Percentiles rank a stretch among this genome's conserved stretches.
phyloP scores from a whole-genome alignment of 306 rosid species.

The Prunus kanzakura region DNA sequence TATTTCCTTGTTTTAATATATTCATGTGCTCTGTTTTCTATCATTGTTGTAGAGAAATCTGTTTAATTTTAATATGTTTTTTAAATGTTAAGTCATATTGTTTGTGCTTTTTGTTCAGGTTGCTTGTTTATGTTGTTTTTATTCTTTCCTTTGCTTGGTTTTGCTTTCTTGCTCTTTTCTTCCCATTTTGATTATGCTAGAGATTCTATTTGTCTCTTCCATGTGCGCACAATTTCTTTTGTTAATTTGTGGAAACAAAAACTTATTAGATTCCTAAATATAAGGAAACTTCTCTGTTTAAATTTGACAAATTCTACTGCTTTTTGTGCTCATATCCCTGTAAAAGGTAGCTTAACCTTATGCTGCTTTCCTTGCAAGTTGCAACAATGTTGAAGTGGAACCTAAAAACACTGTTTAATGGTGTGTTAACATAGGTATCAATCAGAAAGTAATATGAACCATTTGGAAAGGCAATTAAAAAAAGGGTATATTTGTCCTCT shows the following conservation, averaged over 20 bases:
- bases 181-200: background rate
- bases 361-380: background rate
- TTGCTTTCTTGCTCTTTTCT: background rate
- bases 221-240: background rate
- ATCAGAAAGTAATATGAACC: background rate
- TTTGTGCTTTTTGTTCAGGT: background rate
- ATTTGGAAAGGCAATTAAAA: background rate
- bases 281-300: background rate
- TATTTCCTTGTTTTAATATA: background rate
- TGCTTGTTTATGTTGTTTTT: background rate
- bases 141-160: constrained; percentile 12
- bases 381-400: background rate
- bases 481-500: background rate
- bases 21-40: background rate
- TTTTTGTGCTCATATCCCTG: background rate
- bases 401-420: background rate
- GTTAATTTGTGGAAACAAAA: background rate
- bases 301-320: background rate
- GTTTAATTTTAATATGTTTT: background rate
- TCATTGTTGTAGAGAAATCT: background rate
- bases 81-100: background rate
- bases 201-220: background rate
- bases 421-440: background rate
- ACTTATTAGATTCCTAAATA: background rate
- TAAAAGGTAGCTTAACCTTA: background rate